Conservation (phyloP, 768 basidiomycete genomes). For the Dendrothele bispora region DNA sequence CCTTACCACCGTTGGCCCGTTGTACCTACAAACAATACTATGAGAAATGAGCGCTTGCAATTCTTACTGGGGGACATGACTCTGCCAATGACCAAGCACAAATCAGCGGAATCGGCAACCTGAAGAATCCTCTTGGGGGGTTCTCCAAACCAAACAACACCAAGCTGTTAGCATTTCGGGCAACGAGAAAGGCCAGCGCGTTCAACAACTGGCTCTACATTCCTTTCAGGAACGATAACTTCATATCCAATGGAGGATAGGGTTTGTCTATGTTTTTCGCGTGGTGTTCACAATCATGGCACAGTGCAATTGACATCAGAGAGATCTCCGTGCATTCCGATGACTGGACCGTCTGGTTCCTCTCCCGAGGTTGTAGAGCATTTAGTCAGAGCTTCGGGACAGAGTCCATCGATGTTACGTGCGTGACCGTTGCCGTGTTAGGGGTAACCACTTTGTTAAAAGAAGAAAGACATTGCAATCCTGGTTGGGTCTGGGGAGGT, state of each 20-base stretch:
- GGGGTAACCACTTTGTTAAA: conserved; percentile 6
- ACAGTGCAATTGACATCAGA: conserved; percentile 20
- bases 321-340: conserved; percentile 29
- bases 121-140: conserved; percentile 13
- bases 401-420: conserved; percentile 20
- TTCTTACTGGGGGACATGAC: conserved; percentile 15
- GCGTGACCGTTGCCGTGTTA: conserved; percentile 4
- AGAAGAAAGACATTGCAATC: conserved; percentile 3
- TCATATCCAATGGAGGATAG: conserved; percentile 18
- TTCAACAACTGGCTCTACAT: conserved; percentile 7
- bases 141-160: conserved; percentile 34
- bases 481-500: conserved; percentile 22
- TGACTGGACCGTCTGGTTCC: background rate
- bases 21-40: conserved; percentile 2
- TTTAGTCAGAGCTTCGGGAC: conserved; percentile 4
- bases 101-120: conserved; percentile 18
- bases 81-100: conserved; percentile 28
- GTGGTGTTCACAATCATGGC: conserved; percentile 10
- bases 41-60: no score
- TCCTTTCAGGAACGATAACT: background rate
- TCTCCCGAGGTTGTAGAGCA: background rate
- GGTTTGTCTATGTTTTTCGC: conserved; percentile 11
- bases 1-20: conserved; percentile 19
- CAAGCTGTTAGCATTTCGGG: conserved; percentile 19
- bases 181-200: conserved; percentile 18